Percentiles rank a stretch among this genome's conserved stretches.
Evolutionary conservation across 306 rosid genomes (phyloP).

Genomic region (Potentilla sterilis): DNA sequence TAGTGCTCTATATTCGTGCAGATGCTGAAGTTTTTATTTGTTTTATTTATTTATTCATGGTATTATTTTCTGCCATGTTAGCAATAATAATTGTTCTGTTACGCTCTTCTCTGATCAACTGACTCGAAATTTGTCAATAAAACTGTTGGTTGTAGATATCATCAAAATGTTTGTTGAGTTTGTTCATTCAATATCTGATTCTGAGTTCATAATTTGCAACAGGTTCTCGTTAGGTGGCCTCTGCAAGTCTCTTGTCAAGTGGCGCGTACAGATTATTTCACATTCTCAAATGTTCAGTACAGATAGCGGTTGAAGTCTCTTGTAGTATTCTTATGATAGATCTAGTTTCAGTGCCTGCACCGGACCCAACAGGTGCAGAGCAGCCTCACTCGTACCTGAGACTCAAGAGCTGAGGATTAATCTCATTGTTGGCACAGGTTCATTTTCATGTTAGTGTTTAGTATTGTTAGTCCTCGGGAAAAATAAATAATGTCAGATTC

Average conservation of each 20-base stretch:
- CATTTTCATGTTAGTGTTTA: slow-evolving; percentile 12
- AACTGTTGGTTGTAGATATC: not conserved
- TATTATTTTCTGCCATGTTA: not conserved
- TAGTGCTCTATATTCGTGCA: slow-evolving; percentile 20
- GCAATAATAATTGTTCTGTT: not conserved
- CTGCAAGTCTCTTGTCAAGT: slow-evolving; percentile 25
- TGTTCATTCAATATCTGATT: slow-evolving; percentile 5
- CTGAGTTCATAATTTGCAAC: slow-evolving; percentile 30
- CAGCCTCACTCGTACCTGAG: slow-evolving; percentile 20
- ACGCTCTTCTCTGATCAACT: not conserved
- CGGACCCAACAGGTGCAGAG: slow-evolving; percentile 26
- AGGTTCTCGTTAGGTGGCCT: slow-evolving; percentile 32
- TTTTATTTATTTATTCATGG: not conserved
- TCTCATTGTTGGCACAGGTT: slow-evolving; percentile 20
- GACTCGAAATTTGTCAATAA: not conserved
- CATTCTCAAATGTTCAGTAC: slow-evolving; percentile 28
- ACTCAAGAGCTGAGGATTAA: slow-evolving; percentile 3
- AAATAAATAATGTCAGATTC: slow-evolving; percentile 19
- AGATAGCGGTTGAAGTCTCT: slow-evolving; percentile 20
- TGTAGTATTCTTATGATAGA: slow-evolving; percentile 21
- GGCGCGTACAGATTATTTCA: slow-evolving; percentile 38
- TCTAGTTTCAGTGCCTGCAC: slow-evolving; percentile 28
- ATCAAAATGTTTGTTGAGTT: not conserved
- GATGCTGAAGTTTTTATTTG: not conserved
- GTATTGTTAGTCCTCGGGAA: slow-evolving; percentile 16